Conservation (phyloP, 106 monocot genomes). For the Apostasia shenzhenica region DNA sequence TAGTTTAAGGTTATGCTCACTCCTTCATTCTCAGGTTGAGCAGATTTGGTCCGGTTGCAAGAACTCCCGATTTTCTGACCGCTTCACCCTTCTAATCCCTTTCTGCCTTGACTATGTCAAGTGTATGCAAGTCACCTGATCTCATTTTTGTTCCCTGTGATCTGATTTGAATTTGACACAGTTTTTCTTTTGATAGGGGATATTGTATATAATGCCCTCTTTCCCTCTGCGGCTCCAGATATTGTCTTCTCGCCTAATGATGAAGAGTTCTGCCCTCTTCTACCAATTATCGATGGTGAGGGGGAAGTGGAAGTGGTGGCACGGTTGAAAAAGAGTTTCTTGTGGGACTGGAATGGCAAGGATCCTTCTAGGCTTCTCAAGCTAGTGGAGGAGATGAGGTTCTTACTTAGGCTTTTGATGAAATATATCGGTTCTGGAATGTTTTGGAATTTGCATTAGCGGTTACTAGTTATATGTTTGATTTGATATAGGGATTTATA, state of each 20-base stretch:
- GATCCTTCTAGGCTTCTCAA: slow-evolving; percentile 46
- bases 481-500: slow-evolving; percentile 55
- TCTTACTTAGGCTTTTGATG: neutral
- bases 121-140: slow-evolving; percentile 32
- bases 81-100: slow-evolving; percentile 74
- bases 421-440: neutral
- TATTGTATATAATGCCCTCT: slow-evolving; percentile 55
- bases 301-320: slow-evolving; percentile 14
- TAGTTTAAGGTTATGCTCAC: neutral
- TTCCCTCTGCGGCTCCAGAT: slow-evolving; percentile 62
- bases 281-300: slow-evolving; percentile 7
- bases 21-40: slow-evolving; percentile 40
- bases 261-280: slow-evolving; percentile 61
- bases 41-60: slow-evolving; percentile 65
- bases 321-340: slow-evolving; percentile 25
- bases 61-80: slow-evolving; percentile 38
- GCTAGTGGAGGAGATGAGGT: slow-evolving; percentile 71
- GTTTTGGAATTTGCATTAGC: neutral
- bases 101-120: slow-evolving; percentile 87
- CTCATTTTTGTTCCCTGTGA: neutral
- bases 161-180: neutral
- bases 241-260: slow-evolving; percentile 67
- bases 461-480: neutral
- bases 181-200: slow-evolving; percentile 46
- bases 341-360: slow-evolving; percentile 51